Conservation (phyloP, 2,329 filamentous ascomycete genomes). For the Aspergillus caelatus region DNA sequence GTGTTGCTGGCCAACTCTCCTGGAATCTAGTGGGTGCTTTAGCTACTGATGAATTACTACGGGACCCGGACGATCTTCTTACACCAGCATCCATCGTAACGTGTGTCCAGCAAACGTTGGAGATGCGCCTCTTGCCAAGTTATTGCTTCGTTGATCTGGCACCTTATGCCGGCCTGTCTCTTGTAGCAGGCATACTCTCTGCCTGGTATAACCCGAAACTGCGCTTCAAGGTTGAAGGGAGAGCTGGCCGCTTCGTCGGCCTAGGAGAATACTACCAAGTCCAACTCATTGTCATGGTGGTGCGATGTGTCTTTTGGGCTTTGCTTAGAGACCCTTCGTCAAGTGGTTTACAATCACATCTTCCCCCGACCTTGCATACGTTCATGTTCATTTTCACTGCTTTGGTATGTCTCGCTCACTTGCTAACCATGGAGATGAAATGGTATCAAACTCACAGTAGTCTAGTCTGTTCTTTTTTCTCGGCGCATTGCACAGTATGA, state of each 20-base stretch:
- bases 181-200: slow-evolving; percentile 47
- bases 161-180: slow-evolving; percentile 39
- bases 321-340: slow-evolving; percentile 43
- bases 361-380: slow-evolving; percentile 40
- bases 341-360: slow-evolving; percentile 32
- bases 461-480: slow-evolving; percentile 41
- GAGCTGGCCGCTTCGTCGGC: slow-evolving; percentile 44
- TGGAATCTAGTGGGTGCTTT: slow-evolving; percentile 46
- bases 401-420: slow-evolving; percentile 32
- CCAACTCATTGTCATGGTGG: slow-evolving; percentile 49
- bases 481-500: slow-evolving; percentile 43
- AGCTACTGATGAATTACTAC: slow-evolving; percentile 20
- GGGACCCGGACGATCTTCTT: slow-evolving; percentile 14
- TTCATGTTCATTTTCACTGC: slow-evolving; percentile 45
- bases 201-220: slow-evolving; percentile 55
- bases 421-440: not conserved
- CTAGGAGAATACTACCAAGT: slow-evolving; percentile 50
- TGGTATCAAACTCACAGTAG: slow-evolving; percentile 22
- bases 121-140: slow-evolving; percentile 24
- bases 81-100: slow-evolving; percentile 23
- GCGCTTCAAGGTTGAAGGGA: slow-evolving; percentile 46
- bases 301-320: slow-evolving; percentile 49
- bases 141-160: slow-evolving; percentile 35
- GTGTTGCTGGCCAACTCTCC: slow-evolving; percentile 45
- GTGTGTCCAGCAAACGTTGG: slow-evolving; percentile 25